Evolutionary conservation across 495 filamentous ascomycete genomes (phyloP).

Genomic region (Penicillium bialowiezense): DNA sequence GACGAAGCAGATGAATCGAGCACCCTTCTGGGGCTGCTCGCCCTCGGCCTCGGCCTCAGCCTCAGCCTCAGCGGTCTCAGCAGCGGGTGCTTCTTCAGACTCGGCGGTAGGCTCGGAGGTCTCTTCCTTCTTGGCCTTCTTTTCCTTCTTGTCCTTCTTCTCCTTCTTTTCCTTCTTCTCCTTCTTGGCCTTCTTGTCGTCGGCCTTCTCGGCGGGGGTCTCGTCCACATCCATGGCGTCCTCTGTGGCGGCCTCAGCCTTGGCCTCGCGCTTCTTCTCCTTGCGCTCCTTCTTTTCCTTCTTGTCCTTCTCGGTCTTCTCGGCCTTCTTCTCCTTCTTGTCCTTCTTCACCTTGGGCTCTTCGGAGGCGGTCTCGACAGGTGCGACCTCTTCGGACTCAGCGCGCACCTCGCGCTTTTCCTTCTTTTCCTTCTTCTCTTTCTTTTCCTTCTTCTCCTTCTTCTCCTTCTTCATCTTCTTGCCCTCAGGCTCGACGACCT

Average conservation of each 20-base stretch:
- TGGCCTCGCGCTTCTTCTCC: slow-evolving; percentile 5
- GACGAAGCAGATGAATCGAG: slow-evolving; percentile 83
- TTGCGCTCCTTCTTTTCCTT: slow-evolving; percentile 13
- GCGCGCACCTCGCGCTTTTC: slow-evolving; percentile 22
- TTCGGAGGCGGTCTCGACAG: slow-evolving; percentile 6
- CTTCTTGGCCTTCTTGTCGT: slow-evolving; percentile 2
- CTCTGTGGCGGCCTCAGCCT: slow-evolving; percentile 4
- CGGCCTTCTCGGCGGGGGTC: slow-evolving; percentile 10
- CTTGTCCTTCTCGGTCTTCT: slow-evolving; percentile 16
- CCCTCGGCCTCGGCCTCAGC: slow-evolving; percentile 12
- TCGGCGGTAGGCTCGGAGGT: slow-evolving; percentile 15
- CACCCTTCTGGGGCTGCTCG: slow-evolving; percentile 37
- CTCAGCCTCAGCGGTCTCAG: slow-evolving; percentile 6
- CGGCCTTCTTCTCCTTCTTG: slow-evolving; percentile 20
- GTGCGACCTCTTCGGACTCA: slow-evolving; percentile 10
- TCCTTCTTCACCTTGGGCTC: slow-evolving; percentile 21
- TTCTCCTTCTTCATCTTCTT: slow-evolving; percentile 41
- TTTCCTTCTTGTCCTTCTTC: slow-evolving; percentile 19
- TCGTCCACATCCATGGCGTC: slow-evolving; percentile 22
- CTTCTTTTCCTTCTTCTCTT: slow-evolving; percentile 27
- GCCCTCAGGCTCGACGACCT: slow-evolving; percentile 30
- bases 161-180: slow-evolving; percentile 16
- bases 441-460: slow-evolving; percentile 31
- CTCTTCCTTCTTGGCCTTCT: slow-evolving; percentile 13
- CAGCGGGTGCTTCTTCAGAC: slow-evolving; percentile 11